These are phyloP conservation scores for Neolentinus lepideus DNA, from an alignment of 1,284 basidiomycete genomes.

Conservation along the genomic window DNA sequence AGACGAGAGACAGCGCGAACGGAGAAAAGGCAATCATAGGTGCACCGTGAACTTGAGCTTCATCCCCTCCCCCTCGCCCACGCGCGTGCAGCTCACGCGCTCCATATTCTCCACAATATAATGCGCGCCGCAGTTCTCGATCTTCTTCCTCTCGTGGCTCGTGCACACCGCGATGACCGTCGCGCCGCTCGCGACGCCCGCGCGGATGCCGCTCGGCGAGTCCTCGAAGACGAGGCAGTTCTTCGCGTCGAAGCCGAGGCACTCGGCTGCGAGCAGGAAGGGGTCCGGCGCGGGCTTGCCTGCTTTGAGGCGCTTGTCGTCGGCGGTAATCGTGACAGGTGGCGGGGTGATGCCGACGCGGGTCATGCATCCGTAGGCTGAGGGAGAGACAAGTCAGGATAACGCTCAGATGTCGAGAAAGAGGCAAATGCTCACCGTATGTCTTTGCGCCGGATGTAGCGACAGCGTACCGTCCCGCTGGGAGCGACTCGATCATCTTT, in stretches of 20 bases:
- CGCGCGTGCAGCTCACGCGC: conserved; percentile 35
- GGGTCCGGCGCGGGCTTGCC: conserved; percentile 69
- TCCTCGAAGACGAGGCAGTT: conserved; percentile 72
- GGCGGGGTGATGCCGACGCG: conserved; percentile 71
- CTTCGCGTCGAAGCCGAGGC: conserved; percentile 55
- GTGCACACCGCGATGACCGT: conserved; percentile 75
- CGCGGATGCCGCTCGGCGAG: conserved; percentile 67
- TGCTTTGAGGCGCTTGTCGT: conserved; percentile 62
- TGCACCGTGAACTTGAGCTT: conserved; percentile 29
- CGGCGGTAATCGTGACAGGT: conserved; percentile 70
- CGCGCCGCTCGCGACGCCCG: conserved; percentile 66
- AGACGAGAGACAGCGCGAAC: no score
- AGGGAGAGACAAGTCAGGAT: conserved; percentile 3
- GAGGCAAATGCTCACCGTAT: conserved; percentile 37
- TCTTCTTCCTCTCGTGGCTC: conserved; percentile 48
- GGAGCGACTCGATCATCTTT: conserved; percentile 61
- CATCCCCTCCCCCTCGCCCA: conserved; percentile 26
- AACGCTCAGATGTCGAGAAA: conserved; percentile 8
- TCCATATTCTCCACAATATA: conserved; percentile 60
- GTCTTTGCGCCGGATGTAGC: conserved; percentile 75
- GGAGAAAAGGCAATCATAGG: background rate
- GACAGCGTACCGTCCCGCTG: conserved; percentile 62
- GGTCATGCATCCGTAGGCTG: conserved; percentile 64
- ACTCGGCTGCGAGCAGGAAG: conserved; percentile 68
- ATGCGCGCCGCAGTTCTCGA: conserved; percentile 61